Evolutionary conservation across 169 alveolate genomes (phyloP), one percentile per base, ranked within the genome.

Genomic region (Sarcocystis neurona): DNA sequence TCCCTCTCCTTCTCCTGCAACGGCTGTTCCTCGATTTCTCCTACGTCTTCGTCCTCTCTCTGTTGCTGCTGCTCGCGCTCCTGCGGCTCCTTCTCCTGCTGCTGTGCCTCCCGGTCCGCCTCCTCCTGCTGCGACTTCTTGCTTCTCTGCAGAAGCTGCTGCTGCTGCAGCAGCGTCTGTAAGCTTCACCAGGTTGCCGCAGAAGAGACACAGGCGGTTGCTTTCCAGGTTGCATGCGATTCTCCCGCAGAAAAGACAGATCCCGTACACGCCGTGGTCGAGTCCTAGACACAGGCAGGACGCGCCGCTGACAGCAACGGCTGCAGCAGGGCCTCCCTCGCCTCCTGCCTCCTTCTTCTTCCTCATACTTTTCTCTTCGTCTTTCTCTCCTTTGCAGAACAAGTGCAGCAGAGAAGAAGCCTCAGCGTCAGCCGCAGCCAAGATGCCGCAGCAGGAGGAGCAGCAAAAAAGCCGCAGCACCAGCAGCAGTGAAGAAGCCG

Each of bases 211-310:
- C 18, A 39, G 56, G 20, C 23, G 39, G 47, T 53, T 53, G 47
- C 82, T 53, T 27, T 72, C 82, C 82, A 72, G 34, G 56, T 72
- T 43, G 53, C 82, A 72, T 27, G 82, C 82, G 39, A 72, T 53
- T 30, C 41, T 72, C 34, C 82, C 82, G 82, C 82, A 72, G 53
- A 39, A 72, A 15, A 72, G 6, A 43, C 82, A 72, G 53, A 47
- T 72, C 58, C 82, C 82, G 53, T 72, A 39, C 43, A 72, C 82
- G 34, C 82, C 82, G 53, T 72, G 82, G 5, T 72, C 82, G 2
- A 32, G 10, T 4, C 82, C 82, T 53, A 72, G 34, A 39, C 82
- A 72, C 43, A 72, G 82, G 32, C 82, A 72, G 32, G 23, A 12
- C 30, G 66, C 66, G 66, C 66, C 66, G 23, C 23, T 12, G 66